Evolutionary conservation across 176 grass and related monocot species (phyloP).

Genomic region (maize (Zea mays)): Zm-B73-REFERENCE-NAM-5.0 NC_050098.1:33188501-33189000

Average conservation of each 20-base stretch:
- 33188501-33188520: constrained; percentile 61
- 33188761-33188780: constrained; percentile 63
- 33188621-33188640: constrained; percentile 47
- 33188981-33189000: constrained; percentile 72
- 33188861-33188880: constrained; percentile 74
- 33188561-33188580: constrained; percentile 62
- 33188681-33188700: constrained; percentile 44
- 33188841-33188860: constrained; percentile 56
- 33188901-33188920: constrained; percentile 58
- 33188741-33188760: constrained; percentile 78
- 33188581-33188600: constrained; percentile 52
- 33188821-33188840: constrained; percentile 68
- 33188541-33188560: constrained; percentile 65
- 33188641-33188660: constrained; percentile 63
- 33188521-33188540: constrained; percentile 55
- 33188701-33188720: constrained; percentile 49
- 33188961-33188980: constrained; percentile 71
- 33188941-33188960: constrained; percentile 56
- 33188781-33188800: constrained; percentile 47
- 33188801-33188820: constrained; percentile 70
- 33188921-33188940: constrained; percentile 42
- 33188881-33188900: constrained; percentile 55
- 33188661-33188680: constrained; percentile 65
- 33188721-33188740: constrained; percentile 49
- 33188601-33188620: constrained; percentile 66